These are phyloP conservation scores for Ploettnerulaceae sp. DNA, from an alignment of 2,329 filamentous ascomycete species.

Conservation along the genomic window DNA sequence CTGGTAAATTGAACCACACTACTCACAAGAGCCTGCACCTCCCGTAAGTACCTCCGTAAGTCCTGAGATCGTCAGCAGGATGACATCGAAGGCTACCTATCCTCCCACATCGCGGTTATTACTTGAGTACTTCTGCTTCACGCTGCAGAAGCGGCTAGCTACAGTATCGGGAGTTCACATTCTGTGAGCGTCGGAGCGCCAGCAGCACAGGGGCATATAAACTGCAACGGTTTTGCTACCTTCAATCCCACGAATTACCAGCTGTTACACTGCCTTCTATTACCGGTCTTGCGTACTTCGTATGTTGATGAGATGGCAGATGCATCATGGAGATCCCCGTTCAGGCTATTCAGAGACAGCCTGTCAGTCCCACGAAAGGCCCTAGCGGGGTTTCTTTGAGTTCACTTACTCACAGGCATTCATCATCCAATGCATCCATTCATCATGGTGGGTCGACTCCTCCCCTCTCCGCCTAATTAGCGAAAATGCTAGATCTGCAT, in stretches of 20 bases:
- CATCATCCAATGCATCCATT: too few relatives aligned
- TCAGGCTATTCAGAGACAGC: constrained; percentile 3
- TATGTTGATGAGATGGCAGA: not conserved
- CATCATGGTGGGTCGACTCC: too few relatives aligned
- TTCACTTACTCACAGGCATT: not conserved
- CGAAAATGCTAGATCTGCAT: too few relatives aligned
- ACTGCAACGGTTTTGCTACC: not conserved
- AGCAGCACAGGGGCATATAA: too few relatives aligned
- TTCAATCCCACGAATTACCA: not conserved
- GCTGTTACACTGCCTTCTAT: constrained; percentile 1
- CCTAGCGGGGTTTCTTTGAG: not conserved
- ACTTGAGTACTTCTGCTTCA: not conserved
- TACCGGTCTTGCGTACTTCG: not conserved
- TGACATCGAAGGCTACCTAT: not conserved
- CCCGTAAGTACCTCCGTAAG: not conserved
- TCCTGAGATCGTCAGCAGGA: not conserved
- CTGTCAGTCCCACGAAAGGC: not conserved
- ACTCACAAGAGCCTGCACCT: not conserved
- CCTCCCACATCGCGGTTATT: not conserved
- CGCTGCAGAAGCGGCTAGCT: not conserved
- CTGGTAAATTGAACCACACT: not conserved
- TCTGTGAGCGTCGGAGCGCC: too few relatives aligned
- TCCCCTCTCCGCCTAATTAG: too few relatives aligned
- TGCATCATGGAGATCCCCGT: constrained; percentile 1
- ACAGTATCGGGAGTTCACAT: not conserved